phyloP scores from a whole-genome alignment of 2,329 filamentous ascomycete species.

The Colletotrichum orchidophilum region DNA sequence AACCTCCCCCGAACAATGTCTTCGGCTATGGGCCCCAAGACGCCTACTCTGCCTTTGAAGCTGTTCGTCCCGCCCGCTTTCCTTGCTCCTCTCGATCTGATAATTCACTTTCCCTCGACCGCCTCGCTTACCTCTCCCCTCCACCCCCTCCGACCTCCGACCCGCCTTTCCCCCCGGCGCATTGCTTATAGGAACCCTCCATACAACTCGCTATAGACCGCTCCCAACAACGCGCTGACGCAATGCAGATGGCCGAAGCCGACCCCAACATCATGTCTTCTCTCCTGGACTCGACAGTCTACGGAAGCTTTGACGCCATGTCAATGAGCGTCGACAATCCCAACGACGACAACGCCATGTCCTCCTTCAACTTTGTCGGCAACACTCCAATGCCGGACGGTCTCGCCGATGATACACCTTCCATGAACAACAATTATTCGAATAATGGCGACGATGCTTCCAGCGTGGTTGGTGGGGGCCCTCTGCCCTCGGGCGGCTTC shows the following conservation, averaged over 20 bases:
- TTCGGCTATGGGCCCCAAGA: slow-evolving; percentile 46
- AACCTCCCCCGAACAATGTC: slow-evolving; percentile 45
- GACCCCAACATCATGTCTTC: slow-evolving; percentile 53
- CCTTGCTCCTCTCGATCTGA: slow-evolving; percentile 5
- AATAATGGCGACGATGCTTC: slow-evolving; percentile 27
- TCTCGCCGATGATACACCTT: slow-evolving; percentile 23
- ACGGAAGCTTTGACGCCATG: slow-evolving; percentile 47
- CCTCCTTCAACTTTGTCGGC: slow-evolving; percentile 36
- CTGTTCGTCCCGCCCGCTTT: slow-evolving; percentile 29
- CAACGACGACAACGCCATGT: slow-evolving; percentile 40
- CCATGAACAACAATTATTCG: slow-evolving; percentile 28
- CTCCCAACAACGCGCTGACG: slow-evolving; percentile 21
- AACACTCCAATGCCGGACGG: slow-evolving; percentile 39
- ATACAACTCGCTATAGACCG: slow-evolving; percentile 6
- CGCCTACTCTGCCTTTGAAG: slow-evolving; percentile 34
- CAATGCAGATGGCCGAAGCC: slow-evolving; percentile 39
- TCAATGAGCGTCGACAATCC: slow-evolving; percentile 53
- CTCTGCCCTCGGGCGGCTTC: slow-evolving; percentile 51
- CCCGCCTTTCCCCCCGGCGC: slow-evolving; percentile 20
- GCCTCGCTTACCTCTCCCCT: slow-evolving; percentile 14
- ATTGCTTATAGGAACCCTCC: neutral
- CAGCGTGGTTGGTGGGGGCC: slow-evolving; percentile 51
- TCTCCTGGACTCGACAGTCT: slow-evolving; percentile 53
- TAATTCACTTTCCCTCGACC: neutral
- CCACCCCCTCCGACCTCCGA: neutral